Conservation (phyloP, 306 rosid genomes). For the Prunus mira region DNA sequence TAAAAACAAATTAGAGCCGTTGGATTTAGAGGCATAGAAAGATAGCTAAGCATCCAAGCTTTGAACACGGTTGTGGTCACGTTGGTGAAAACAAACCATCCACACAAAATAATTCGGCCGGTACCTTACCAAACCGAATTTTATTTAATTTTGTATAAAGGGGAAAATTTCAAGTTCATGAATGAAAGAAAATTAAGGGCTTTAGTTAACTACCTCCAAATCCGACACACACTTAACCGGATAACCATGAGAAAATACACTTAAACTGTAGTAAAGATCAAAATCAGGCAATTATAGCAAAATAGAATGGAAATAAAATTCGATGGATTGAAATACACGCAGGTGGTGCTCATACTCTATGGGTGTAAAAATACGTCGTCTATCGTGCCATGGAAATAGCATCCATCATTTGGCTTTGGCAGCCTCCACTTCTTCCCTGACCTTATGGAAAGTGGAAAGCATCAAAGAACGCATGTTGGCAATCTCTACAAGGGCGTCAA, state of each 20-base stretch:
- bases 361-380: constrained; percentile 71
- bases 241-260: background rate
- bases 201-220: background rate
- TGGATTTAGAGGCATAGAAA: too few species aligned
- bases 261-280: background rate
- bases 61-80: too few species aligned
- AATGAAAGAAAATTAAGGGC: background rate
- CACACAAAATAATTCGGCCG: too few species aligned
- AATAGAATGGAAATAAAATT: background rate
- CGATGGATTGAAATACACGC: background rate
- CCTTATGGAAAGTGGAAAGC: constrained; percentile 45
- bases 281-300: background rate
- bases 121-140: too few species aligned
- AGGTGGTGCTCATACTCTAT: constrained; percentile 72
- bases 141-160: too few species aligned
- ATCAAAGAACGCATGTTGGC: constrained; percentile 66
- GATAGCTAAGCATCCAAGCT: too few species aligned
- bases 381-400: constrained; percentile 74
- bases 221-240: background rate
- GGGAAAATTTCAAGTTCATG: background rate
- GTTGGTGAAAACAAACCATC: too few species aligned
- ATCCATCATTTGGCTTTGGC: constrained; percentile 36
- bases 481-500: constrained; percentile 67
- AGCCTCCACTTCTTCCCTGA: constrained; percentile 49
- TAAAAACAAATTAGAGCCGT: too few species aligned